These are phyloP conservation scores for Magnaporthiopsis incrustans DNA, from an alignment of 2,329 filamentous ascomycete genomes.

Conservation along the genomic window DNA sequence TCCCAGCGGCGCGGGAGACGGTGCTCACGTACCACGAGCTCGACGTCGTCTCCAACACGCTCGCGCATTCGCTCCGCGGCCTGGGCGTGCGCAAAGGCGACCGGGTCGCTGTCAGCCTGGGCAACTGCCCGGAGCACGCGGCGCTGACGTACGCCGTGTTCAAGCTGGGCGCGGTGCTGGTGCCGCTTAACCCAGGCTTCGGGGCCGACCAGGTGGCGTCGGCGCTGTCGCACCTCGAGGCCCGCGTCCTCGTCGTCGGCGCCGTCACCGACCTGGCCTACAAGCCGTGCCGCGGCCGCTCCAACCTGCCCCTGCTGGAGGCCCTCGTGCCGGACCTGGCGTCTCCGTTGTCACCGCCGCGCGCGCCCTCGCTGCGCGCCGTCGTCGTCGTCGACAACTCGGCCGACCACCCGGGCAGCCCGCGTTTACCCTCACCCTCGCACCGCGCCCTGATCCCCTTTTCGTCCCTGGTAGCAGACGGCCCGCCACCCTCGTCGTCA, in stretches of 20 bases:
- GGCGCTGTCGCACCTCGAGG: slow-evolving; percentile 68
- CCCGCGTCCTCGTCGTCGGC: slow-evolving; percentile 71
- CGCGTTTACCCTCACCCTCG: slow-evolving; percentile 32
- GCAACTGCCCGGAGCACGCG: slow-evolving; percentile 78
- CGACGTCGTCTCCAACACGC: slow-evolving; percentile 65
- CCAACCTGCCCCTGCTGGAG: slow-evolving; percentile 40
- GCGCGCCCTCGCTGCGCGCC: slow-evolving; percentile 60
- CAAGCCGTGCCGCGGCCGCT: slow-evolving; percentile 44
- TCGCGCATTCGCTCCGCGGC: slow-evolving; percentile 62
- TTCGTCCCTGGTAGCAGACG: slow-evolving; percentile 25
- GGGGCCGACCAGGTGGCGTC: slow-evolving; percentile 69
- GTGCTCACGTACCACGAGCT: slow-evolving; percentile 67
- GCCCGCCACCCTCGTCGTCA: slow-evolving; percentile 10
- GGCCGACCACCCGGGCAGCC: slow-evolving; percentile 31
- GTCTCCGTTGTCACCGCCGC: slow-evolving; percentile 28
- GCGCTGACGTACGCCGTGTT: slow-evolving; percentile 82
- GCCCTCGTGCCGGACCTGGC: slow-evolving; percentile 36
- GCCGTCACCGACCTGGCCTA: slow-evolving; percentile 78
- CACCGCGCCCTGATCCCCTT: slow-evolving; percentile 37
- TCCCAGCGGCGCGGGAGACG: slow-evolving; percentile 46
- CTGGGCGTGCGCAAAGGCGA: slow-evolving; percentile 74
- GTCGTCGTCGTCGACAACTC: slow-evolving; percentile 79
- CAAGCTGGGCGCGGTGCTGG: slow-evolving; percentile 88
- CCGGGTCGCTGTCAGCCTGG: slow-evolving; percentile 76
- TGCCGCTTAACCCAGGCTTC: slow-evolving; percentile 90